Evolutionary conservation across 2,329 filamentous ascomycete species (phyloP).

Genomic region (Cladophialophora chaetospira): DNA sequence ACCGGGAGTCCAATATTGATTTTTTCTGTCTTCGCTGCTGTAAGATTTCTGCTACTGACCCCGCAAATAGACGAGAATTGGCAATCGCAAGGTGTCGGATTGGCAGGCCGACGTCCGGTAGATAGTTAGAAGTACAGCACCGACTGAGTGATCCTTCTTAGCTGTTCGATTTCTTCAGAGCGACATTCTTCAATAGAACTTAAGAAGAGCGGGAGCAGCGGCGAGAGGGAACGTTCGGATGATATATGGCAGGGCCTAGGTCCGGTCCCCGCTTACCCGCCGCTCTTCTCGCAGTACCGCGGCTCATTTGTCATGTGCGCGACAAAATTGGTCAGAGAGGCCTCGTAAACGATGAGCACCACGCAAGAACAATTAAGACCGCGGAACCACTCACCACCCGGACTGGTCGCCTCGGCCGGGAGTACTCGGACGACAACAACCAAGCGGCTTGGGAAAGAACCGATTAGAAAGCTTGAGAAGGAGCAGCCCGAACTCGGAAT

Average conservation of each 20-base stretch:
- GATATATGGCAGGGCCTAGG: conserved; percentile 7
- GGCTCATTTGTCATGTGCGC: conserved; percentile 27
- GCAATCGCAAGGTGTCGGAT: conserved; percentile 19
- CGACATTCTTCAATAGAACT: not conserved
- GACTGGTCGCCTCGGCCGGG: conserved; percentile 8
- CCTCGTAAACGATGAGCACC: not conserved
- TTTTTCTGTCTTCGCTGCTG: no score
- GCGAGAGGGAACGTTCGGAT: conserved; percentile 11
- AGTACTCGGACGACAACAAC: conserved; percentile 10
- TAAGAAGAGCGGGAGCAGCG: conserved; percentile 6
- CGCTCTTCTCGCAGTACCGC: conserved; percentile 1
- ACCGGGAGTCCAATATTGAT: no score
- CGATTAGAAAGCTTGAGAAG: not conserved
- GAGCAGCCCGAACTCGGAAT: not conserved
- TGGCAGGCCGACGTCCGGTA: conserved; percentile 32
- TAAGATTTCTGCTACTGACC: no score
- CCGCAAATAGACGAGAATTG: not conserved
- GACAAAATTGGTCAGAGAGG: conserved; percentile 27
- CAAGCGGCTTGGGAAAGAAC: not conserved
- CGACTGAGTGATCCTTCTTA: not conserved
- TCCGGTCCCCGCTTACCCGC: not conserved
- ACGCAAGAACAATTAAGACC: not conserved
- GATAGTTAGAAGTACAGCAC: conserved; percentile 27
- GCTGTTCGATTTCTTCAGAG: not conserved
- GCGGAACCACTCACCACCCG: not conserved